Evolutionary conservation across 2,329 filamentous ascomycete genomes (phyloP).

Genomic region (Chaetomiaceae sp.): DNA sequence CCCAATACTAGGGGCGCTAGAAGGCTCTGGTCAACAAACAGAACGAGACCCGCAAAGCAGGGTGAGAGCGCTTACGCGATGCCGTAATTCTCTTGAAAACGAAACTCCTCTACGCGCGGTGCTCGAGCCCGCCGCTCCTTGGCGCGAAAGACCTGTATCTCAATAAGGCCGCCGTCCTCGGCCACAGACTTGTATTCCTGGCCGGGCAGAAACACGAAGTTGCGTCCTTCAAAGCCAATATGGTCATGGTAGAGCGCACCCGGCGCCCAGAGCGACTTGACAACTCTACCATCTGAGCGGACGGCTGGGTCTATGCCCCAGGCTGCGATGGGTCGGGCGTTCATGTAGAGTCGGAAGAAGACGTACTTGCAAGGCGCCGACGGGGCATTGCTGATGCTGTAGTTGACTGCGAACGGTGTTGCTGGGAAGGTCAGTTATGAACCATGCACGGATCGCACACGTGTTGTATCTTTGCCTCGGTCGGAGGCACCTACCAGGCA

Average conservation of each 20-base stretch:
- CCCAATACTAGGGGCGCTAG: slow-evolving; percentile 47
- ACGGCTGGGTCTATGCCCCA: slow-evolving; percentile 44
- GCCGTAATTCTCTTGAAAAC: slow-evolving; percentile 44
- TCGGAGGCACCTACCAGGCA: slow-evolving; percentile 38
- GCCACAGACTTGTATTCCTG: slow-evolving; percentile 35
- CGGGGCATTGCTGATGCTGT: slow-evolving; percentile 33
- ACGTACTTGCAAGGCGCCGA: slow-evolving; percentile 35
- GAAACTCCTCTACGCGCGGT: slow-evolving; percentile 38
- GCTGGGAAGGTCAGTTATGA: slow-evolving; percentile 32
- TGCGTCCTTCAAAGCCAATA: slow-evolving; percentile 42
- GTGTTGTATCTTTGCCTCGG: neutral
- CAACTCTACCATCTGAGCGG: slow-evolving; percentile 35
- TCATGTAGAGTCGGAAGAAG: slow-evolving; percentile 52
- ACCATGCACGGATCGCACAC: neutral
- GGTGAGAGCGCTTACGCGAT: slow-evolving; percentile 41
- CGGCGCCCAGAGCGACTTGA: slow-evolving; percentile 45
- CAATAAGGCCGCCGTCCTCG: slow-evolving; percentile 50
- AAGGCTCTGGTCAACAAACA: neutral
- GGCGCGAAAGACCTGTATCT: slow-evolving; percentile 49
- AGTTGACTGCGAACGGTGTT: slow-evolving; percentile 48
- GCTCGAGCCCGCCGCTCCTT: slow-evolving; percentile 39
- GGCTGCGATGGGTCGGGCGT: slow-evolving; percentile 45
- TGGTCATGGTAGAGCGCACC: slow-evolving; percentile 35
- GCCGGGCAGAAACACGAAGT: slow-evolving; percentile 43
- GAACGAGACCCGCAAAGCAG: no score